Percentiles rank a stretch among this genome's conserved stretches.
Conservation (phyloP, 805 yeast species). For the Candida coquimbonensis region DNA sequence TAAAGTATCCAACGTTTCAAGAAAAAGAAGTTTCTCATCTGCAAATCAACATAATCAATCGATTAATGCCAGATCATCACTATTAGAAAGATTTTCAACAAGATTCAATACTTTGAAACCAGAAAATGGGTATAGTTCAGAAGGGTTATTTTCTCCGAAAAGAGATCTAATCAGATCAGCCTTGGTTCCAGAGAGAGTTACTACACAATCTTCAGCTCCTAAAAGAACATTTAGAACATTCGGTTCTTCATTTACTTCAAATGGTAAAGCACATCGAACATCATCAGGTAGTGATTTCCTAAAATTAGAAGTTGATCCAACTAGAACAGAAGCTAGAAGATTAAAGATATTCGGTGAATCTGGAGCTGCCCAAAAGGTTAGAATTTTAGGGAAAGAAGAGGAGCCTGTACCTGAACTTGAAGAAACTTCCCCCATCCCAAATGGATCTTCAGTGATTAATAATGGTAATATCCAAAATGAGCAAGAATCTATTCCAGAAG, state of each 20-base stretch:
- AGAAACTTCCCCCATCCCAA: background rate
- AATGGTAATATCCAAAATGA: background rate
- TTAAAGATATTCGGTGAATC: slow-evolving; percentile 27
- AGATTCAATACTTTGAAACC: slow-evolving; percentile 24
- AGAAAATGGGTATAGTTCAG: slow-evolving; percentile 22
- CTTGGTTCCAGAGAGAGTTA: slow-evolving; percentile 10
- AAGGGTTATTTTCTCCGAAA: slow-evolving; percentile 31
- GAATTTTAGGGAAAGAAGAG: slow-evolving; percentile 20
- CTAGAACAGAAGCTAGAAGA: slow-evolving; percentile 37
- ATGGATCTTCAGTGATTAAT: background rate
- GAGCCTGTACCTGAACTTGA: slow-evolving; percentile 1
- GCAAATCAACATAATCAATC: slow-evolving; percentile 17
- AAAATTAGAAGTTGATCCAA: slow-evolving; percentile 34
- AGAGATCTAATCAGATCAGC: slow-evolving; percentile 18
- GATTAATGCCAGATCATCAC: slow-evolving; percentile 17
- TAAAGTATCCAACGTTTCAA: slow-evolving; percentile 9
- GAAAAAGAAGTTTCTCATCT: slow-evolving; percentile 22
- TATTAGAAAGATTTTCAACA: slow-evolving; percentile 31
- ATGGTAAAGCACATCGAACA: slow-evolving; percentile 3
- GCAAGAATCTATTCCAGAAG: background rate
- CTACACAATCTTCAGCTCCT: background rate
- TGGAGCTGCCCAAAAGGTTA: slow-evolving; percentile 22
- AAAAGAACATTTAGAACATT: slow-evolving; percentile 5
- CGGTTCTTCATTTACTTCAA: slow-evolving; percentile 1
- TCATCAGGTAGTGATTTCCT: slow-evolving; percentile 11